Conservation (phyloP, 768 basidiomycete genomes). For the Serendipita vermifera region DNA sequence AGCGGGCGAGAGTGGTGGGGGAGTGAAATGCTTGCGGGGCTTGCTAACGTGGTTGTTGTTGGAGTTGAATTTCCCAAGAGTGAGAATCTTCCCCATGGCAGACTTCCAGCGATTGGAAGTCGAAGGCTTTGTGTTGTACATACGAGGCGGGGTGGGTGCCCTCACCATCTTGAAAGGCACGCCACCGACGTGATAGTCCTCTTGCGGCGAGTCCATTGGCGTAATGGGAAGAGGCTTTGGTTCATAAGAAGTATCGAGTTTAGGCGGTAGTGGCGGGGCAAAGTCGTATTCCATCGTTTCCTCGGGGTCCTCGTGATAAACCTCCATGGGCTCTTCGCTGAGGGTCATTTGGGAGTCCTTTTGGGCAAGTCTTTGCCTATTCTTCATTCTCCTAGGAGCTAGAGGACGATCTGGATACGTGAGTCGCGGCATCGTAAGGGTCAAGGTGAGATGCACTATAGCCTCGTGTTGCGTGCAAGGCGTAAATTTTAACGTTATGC, state of each 20-base stretch:
- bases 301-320: neutral
- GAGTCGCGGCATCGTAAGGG: neutral
- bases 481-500: too few relatives aligned
- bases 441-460: neutral
- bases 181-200: too few relatives aligned
- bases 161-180: too few relatives aligned
- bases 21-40: neutral
- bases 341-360: neutral
- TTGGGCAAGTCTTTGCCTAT: too few relatives aligned
- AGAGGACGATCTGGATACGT: neutral
- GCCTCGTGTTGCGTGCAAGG: conserved; percentile 5
- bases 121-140: neutral
- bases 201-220: too few relatives aligned
- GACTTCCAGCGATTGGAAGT: conserved; percentile 8
- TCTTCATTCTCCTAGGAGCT: too few relatives aligned
- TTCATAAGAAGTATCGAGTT: conserved; percentile 1
- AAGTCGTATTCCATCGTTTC: neutral
- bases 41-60: too few relatives aligned
- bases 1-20: neutral
- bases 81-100: neutral
- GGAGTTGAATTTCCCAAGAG: neutral
- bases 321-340: neutral
- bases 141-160: neutral
- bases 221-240: neutral
- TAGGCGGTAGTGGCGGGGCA: neutral